Evolutionary conservation across 179 eudicot genomes (phyloP).

Genomic region (Vitellaria paradoxa): DNA sequence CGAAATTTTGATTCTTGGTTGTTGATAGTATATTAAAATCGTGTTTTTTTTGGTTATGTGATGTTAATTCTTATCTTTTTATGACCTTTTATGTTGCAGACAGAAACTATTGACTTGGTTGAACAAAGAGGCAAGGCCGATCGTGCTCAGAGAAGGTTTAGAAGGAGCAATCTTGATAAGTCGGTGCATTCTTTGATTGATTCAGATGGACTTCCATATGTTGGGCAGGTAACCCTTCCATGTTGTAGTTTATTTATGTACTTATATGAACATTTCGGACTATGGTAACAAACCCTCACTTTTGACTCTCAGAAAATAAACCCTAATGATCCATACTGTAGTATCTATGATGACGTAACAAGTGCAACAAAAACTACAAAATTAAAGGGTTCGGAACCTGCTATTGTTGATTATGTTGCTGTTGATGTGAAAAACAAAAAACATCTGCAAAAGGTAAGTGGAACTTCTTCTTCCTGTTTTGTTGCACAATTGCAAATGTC

Average conservation of each 20-base stretch:
- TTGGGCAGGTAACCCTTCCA: slow-evolving; percentile 65
- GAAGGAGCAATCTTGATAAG: slow-evolving; percentile 60
- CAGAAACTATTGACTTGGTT: slow-evolving; percentile 76
- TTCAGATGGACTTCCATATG: slow-evolving; percentile 83
- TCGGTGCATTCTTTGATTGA: slow-evolving; percentile 58
- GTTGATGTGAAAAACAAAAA: slow-evolving; percentile 72
- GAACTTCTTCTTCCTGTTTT: not conserved
- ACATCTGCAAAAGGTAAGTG: slow-evolving; percentile 64
- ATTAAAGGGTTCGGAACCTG: slow-evolving; percentile 76
- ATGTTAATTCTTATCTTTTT: not conserved
- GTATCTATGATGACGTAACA: slow-evolving; percentile 49
- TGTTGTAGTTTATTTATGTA: slow-evolving; percentile 5
- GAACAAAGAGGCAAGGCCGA: slow-evolving; percentile 47
- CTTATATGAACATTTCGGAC: not conserved
- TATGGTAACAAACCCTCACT: slow-evolving; percentile 19
- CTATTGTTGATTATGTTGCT: slow-evolving; percentile 74
- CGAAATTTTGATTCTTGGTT: no score
- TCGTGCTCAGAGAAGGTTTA: slow-evolving; percentile 45
- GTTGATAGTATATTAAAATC: not conserved
- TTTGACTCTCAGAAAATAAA: slow-evolving; percentile 53
- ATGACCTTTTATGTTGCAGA: slow-evolving; percentile 41
- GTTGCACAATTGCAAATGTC: slow-evolving; percentile 2
- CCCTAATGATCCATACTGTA: slow-evolving; percentile 62
- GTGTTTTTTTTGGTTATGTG: not conserved
- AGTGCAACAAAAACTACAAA: slow-evolving; percentile 23